phyloP scores from a whole-genome alignment of 306 rosid genomes.

The Prinsepia uniflora region DNA sequence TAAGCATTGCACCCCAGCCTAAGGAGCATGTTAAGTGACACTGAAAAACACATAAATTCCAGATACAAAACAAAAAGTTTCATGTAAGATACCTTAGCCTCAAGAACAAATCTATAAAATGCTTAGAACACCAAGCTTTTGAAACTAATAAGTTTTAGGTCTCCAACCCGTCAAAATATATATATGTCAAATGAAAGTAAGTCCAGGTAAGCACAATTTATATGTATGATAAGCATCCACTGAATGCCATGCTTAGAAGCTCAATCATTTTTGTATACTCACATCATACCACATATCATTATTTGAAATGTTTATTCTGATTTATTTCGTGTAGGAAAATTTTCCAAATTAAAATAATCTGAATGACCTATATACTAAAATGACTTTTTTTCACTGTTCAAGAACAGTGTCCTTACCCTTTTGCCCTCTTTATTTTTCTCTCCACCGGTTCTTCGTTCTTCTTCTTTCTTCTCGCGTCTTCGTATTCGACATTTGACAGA shows the following conservation, averaged over 20 bases:
- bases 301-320: not conserved
- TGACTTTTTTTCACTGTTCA: no score
- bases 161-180: not conserved
- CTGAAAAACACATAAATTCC: not conserved
- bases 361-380: not conserved
- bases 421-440: no score
- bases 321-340: not conserved
- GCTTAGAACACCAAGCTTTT: not conserved
- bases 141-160: not conserved
- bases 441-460: no score
- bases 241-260: not conserved
- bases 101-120: not conserved
- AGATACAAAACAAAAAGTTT: not conserved
- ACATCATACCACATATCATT: no score
- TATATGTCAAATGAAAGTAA: not conserved
- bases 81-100: not conserved
- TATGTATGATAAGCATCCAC: not conserved
- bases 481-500: no score
- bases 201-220: not conserved
- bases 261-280: not conserved
- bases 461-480: no score
- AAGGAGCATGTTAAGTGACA: not conserved
- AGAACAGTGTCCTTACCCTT: no score
- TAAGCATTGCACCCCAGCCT: not conserved
- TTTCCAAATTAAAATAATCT: not conserved